Evolutionary conservation across 495 filamentous ascomycete genomes (phyloP).

Genomic region (Penicillium maclennaniae): DNA sequence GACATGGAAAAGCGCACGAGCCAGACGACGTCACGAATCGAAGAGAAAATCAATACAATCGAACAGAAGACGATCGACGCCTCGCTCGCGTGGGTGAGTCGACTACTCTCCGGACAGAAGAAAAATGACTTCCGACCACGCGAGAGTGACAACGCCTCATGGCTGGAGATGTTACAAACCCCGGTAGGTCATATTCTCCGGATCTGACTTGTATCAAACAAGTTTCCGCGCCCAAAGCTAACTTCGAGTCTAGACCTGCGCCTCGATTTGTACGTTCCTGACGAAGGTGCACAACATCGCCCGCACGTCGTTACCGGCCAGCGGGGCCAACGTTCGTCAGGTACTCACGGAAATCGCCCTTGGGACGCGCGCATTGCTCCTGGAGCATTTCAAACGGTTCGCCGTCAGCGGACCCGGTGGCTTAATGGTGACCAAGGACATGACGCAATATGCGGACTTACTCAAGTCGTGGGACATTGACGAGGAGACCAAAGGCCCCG

Average conservation of each 20-base stretch:
- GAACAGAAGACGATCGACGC: conserved; percentile 84
- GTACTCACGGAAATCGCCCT: conserved; percentile 83
- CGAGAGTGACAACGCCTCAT: conserved; percentile 70
- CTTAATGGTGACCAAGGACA: conserved; percentile 93
- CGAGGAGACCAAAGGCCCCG: conserved; percentile 52
- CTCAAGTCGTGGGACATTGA: conserved; percentile 78
- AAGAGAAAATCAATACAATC: conserved; percentile 83
- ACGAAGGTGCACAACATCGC: conserved; percentile 57
- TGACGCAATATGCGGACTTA: conserved; percentile 82
- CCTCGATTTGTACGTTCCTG: conserved; percentile 72
- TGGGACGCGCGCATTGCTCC: conserved; percentile 68
- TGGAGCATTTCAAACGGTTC: conserved; percentile 94
- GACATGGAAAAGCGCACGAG: conserved; percentile 86
- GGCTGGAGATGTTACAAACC: conserved; percentile 80
- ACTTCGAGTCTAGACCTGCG: conserved; percentile 57
- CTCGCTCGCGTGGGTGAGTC: conserved; percentile 71
- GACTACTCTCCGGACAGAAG: conserved; percentile 74
- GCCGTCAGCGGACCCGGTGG: conserved; percentile 86
- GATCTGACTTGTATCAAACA: background rate
- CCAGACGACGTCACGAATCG: conserved; percentile 67
- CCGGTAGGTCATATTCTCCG: conserved; percentile 38
- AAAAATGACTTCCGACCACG: conserved; percentile 90
- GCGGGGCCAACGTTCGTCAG: conserved; percentile 66
- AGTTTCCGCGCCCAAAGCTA: background rate
- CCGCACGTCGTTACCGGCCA: conserved; percentile 64